Evolutionary conservation across 2,329 filamentous ascomycete species (phyloP), one percentile per base, ranked within the genome.

Genomic region (Thielaviopsis punctulata): DNA sequence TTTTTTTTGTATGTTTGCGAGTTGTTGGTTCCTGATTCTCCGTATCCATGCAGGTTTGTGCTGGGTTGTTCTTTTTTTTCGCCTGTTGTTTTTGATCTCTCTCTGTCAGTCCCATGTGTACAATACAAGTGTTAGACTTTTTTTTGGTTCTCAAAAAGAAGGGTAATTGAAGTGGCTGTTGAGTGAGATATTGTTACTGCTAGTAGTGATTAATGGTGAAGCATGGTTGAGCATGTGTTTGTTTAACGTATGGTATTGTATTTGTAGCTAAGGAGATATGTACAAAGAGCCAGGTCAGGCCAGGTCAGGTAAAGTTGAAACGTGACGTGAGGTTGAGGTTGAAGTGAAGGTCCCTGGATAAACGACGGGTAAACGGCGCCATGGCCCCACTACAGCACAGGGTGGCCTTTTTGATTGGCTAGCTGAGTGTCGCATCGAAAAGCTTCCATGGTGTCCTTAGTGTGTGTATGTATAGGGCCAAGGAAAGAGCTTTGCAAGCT

Each of bases 61-160:
- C n/a, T n/a, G n/a, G 13, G 8, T 12, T 24, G 21, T 9, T 19
- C 45, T 44, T 27, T 39, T 54, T 51, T 33, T 48, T 23, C 30
- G 25, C 18, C 48, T 54, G 44, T 53, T 52, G 50, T 52, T 49
- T 52, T 50, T n/a, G 51, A 45, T 46, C 39, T 15, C 47, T 43
- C 44, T 39, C 45, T 51, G 43, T 49, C 45, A 41, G 18, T 36
- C 49, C 53, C 51, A 52, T 51, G 53, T 55, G 53, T 55, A 55
- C 46, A 55, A 55, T 52, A 55, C 46, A 55, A 55, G 45, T 51
- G 46, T 55, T 55, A 55, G 53, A 55, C 41, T 24, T 55, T 33
- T 33, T 33, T 33, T 33, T 33, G 30, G 10, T 33, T 33, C 30
- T 33, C n/a, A 18, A 52, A 55, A 52, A 52, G 44, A 24, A 36